Evolutionary conservation across 306 rosid species (phyloP), one percentile per base, ranked within the genome.

Genomic region (Trifolium repens): DNA sequence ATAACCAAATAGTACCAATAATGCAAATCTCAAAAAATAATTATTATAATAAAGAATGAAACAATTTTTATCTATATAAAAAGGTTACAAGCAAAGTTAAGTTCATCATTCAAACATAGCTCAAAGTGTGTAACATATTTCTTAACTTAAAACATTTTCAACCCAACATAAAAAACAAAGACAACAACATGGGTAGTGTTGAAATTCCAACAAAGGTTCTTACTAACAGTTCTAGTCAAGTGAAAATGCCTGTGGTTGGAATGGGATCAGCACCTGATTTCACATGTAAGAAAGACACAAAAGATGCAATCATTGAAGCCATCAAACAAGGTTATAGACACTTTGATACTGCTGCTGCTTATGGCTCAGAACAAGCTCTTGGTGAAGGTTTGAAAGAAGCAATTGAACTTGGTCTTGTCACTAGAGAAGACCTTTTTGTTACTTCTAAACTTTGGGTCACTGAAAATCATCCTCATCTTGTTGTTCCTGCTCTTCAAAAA

Each of bases 361-460:
- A 87, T 78, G 82, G 80, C 16, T 81, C 88, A 0, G 86, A 87
- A 32, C 78, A 78, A 17, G 76, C 80, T 24, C 77, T 87, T 1
- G 88, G 90, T 0, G 88, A 87, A 24, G 88, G 78, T 59, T 43
- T 84, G 1, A 68, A 77, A 2, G 86, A 87, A 12, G 88, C 90
- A 1, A 0, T 71, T 7, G 0, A 67, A 2, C 86, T 81, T 22
- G 85, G 86, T 2, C 79, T 87, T 9, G 85, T 74, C 1, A 46
- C 88, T 7, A 50, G 85, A 1, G n/a, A 84, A 6, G 43, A 87
- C 0, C 88, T 87, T 75, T 87, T 87, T 11, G 75, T 87, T 71
- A 87, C 90, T n/a, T 84, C 88, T 12, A 87, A 84, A 76, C 86
- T 84, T 19, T 87, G 88, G 88, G 70, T 71, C 75, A 73, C 77